A percentile compares a stretch with the other conserved stretches of the same genome.
These are phyloP conservation scores for Agaricus blazei DNA, from an alignment of 768 basidiomycete species.

Conservation along the genomic window DNA sequence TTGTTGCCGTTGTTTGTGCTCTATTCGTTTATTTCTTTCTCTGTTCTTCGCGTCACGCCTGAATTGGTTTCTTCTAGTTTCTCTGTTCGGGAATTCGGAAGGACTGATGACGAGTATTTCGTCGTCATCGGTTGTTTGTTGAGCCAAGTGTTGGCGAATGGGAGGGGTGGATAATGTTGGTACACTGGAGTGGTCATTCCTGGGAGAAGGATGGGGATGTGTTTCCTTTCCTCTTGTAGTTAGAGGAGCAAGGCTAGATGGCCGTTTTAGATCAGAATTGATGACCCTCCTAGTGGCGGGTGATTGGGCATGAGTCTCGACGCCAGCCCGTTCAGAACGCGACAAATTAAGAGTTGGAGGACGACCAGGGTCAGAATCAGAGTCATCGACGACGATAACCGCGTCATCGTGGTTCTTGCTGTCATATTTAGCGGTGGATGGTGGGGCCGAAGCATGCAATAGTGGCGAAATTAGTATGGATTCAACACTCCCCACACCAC, in stretches of 20 bases:
- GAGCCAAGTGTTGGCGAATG: too few relatives aligned
- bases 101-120: not conserved
- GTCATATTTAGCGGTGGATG: not conserved
- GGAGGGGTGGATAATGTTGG: not conserved
- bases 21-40: constrained; percentile 1
- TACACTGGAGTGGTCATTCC: not conserved
- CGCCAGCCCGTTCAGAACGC: not conserved
- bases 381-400: not conserved
- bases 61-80: not conserved
- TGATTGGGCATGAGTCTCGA: not conserved
- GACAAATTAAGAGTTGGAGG: not conserved
- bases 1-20: constrained; percentile 1
- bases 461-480: not conserved
- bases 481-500: not conserved
- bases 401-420: not conserved
- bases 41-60: constrained; percentile 1
- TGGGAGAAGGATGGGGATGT: not conserved
- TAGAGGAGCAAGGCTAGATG: not conserved
- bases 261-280: not conserved
- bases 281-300: not conserved
- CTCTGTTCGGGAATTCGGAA: not conserved
- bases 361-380: not conserved
- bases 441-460: not conserved
- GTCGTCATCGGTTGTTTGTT: not conserved
- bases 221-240: constrained; percentile 4